These are phyloP conservation scores for Alternaria consortialis DNA, from an alignment of 2,329 filamentous ascomycete species.

Conservation along the genomic window DNA sequence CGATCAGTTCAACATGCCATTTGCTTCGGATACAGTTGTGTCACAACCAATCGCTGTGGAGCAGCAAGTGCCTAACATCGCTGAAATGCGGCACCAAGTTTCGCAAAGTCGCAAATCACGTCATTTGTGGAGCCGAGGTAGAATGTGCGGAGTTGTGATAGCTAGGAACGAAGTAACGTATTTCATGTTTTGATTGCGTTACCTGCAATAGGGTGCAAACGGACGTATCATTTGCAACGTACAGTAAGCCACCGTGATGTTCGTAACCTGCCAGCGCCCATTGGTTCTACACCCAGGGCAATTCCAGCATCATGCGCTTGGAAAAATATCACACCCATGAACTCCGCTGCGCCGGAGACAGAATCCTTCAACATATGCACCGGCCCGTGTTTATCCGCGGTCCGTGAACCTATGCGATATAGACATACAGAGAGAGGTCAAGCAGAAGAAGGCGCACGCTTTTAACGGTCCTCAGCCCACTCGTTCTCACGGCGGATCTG, in stretches of 20 bases:
- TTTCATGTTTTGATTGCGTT: constrained; percentile 15
- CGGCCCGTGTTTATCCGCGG: constrained; percentile 6
- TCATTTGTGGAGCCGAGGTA: constrained; percentile 13
- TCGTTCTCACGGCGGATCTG: constrained; percentile 74
- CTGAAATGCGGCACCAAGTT: neutral
- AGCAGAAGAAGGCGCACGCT: neutral
- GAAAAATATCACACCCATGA: constrained; percentile 15
- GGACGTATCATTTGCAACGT: constrained; percentile 5
- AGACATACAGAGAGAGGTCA: constrained; percentile 2
- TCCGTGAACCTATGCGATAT: constrained; percentile 6
- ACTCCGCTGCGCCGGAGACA: constrained; percentile 22
- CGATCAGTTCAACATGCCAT: constrained; percentile 9
- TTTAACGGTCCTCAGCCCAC: constrained; percentile 57
- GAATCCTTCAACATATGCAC: constrained; percentile 9
- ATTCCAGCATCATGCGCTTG: constrained; percentile 11
- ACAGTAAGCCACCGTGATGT: constrained; percentile 6
- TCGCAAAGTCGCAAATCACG: neutral
- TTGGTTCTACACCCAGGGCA: neutral
- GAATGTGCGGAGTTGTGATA: neutral
- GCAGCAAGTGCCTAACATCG: neutral
- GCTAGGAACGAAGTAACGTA: neutral
- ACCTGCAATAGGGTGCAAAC: constrained; percentile 9
- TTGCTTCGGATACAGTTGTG: neutral
- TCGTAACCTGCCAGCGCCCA: constrained; percentile 10
- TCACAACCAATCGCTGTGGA: neutral